Evolutionary conservation across 305 asterid species (phyloP), one percentile per base, ranked within the genome.

Genomic region (Rubia balearica): DNA sequence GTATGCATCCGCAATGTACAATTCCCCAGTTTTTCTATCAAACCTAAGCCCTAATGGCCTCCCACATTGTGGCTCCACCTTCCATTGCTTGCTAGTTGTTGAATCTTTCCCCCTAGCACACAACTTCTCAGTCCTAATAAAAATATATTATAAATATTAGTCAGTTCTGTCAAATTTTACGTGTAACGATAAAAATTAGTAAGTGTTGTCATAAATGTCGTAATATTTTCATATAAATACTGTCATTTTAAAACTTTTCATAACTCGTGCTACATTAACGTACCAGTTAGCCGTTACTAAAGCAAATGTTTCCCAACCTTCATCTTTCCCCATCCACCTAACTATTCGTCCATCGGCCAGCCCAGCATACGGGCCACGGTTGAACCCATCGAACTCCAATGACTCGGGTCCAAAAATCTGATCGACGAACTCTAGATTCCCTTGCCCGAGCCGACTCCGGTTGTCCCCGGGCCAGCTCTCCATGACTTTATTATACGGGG

Each of bases 1-100:
- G 77, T 93, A 89, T 64, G 98, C 96, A 76, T 93, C 98, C 22
- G 97, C 96, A 22, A 91, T 88, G 81, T 93, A 93, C 43, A 93
- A 73, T 24, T 85, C 66, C 8, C 98, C 98, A 2, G 74, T 93
- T 65, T 75, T 57, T 19, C 17, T 72, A 67, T 89, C 91, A 69
- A 93, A 89, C 65, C 98, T 74, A 3, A 93, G 87, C 67, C 98
- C 98, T 0, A 93, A 85, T 0, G 97, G 98, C 6, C 98, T 85
- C 16, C 97, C 97, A 72, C 98, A 90, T 42, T 65, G 67, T 3
- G 85, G 19, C 86, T 93, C 96, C 40, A 77, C 72, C 69, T 85
- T 85, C 95, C 97, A 90, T 67, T 93, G 96, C 79, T 85, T 89
- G 43, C 75, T 22, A 42, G 97, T 90, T 9, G 95, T 89, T 55